Evolutionary conservation across 2,329 filamentous ascomycete genomes (phyloP), one percentile per base, ranked within the genome.

Genomic region (Volutella citrinella): DNA sequence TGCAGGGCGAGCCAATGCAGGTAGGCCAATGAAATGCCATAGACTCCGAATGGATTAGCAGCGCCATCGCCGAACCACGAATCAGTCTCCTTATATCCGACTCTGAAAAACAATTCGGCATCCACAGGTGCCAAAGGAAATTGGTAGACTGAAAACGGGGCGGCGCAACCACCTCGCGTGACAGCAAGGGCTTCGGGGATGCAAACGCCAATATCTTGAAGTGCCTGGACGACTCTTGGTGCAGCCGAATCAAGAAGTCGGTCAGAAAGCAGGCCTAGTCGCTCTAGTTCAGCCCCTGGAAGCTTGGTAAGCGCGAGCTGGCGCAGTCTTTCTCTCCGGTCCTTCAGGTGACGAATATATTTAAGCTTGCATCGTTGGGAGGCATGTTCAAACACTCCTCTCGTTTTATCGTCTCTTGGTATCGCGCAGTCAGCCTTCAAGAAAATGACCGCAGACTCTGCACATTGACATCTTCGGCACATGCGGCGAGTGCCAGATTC

Each of bases 291-390:
- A 13, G 29, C 24, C 24, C 19, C 29, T 31, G 20, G 10, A 24
- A 31, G 29, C n/a, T 31, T 31, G 13, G 22, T 21, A 9, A 31
- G 20, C 19, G 29, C 19, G 29, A 31, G 29, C 29, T 31, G 29
- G 11, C 18, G 22, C 20, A 31, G 29, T 31, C 29, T 23, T 19
- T 31, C 29, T 31, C 29, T 14, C 16, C 28, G 18, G 28, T 30
- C 19, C 22, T 30, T 30, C 5, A 30, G 14, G n/a, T 30, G 28
- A 13, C 28, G 28, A 14, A 30, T 21, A 17, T 30, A 30, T 22
- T 19, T 30, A 18, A 30, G 28, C 13, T 30, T 30, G 22, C 28
- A 30, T 13, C 28, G 28, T 30, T 30, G 20, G 19, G 28, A 30
- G 13, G 28, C 28, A n/a, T n/a, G n/a, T n/a, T n/a, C n/a, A n/a